Percentiles rank a stretch among this genome's conserved stretches.
These are phyloP conservation scores for Umbellularia californica DNA, from an alignment of 164 flowering plant species.

Conservation along the genomic window DNA sequence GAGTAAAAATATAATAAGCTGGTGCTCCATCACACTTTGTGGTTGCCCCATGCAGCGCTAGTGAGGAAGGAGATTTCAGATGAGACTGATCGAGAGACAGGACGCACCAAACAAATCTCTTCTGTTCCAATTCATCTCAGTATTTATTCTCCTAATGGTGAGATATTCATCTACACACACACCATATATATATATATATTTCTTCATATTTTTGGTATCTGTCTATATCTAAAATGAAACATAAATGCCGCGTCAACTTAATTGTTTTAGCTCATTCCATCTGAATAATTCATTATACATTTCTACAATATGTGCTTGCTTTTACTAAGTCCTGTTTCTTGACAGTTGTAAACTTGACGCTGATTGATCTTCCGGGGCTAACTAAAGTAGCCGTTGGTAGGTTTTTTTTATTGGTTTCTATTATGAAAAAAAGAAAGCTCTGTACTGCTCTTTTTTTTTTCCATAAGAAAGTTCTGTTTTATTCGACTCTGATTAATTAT, in stretches of 20 bases:
- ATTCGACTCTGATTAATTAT: slow-evolving; percentile 8
- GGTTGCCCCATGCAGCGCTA: slow-evolving; percentile 49
- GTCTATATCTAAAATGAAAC: no score
- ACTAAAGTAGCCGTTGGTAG: slow-evolving; percentile 99
- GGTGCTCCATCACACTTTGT: background rate
- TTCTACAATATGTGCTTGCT: background rate
- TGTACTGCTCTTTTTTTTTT: background rate
- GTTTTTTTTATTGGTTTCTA: slow-evolving; percentile 17
- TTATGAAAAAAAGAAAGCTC: background rate
- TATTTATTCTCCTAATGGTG: slow-evolving; percentile 90
- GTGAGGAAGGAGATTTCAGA: slow-evolving; percentile 91
- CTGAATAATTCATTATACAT: no score
- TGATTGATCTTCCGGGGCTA: slow-evolving; percentile 98
- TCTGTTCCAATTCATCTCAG: slow-evolving; percentile 90
- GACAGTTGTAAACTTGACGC: slow-evolving; percentile 94
- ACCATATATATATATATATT: background rate
- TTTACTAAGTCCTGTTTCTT: slow-evolving; percentile 6
- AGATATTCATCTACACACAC: slow-evolving; percentile 9
- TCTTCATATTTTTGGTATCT: no score
- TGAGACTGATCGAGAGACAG: slow-evolving; percentile 97
- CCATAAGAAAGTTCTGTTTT: background rate
- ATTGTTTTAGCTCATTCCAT: background rate
- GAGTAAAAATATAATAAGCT: background rate
- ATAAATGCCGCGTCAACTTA: background rate
- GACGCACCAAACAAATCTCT: slow-evolving; percentile 74